Evolutionary conservation across 257 asterid species (phyloP), one percentile per base, ranked within the genome.

Genomic region (Solanum pinnatisectum): DNA sequence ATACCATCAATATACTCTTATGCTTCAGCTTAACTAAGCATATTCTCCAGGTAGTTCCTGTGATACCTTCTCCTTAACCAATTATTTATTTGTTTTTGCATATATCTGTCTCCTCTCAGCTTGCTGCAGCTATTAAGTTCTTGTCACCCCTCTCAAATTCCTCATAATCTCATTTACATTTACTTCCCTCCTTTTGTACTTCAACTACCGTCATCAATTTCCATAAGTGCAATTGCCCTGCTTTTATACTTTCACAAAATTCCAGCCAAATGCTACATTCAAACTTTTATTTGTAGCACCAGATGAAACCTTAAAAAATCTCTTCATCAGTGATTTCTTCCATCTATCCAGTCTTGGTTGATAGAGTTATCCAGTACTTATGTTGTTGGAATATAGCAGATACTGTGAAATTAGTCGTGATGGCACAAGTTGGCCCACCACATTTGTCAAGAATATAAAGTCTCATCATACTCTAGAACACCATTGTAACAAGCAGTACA

Each of bases 1-100:
- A 93, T 91, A 89, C 92, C 87, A 42, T 18, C 42, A 73, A 88
- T 44, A 88, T 87, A 25, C 91, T 87, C 77, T 87, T 77, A 78
- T 35, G 36, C 68, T 73, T 76, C 60, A 85, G 91, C 87, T 72
- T 49, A 79, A 49, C 63, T 60, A 84, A 89, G 74, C 83, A 68
- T 71, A 88, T 83, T 74, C 88, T 59, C 67, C 63, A 87, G 67
- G 40, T 52, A 87, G 71, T 25, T 87, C 85, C 35, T 14, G 37
- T 4, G 33, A 27, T 84, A 68, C 72, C 63, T 77, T 78, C 60
- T 70, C 84, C 46, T 70, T 84, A 18, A 27, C 8, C 33, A 52
- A 70, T 49, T 30, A 81, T 30, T 27, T 27, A 81, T 46, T 49
- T 30, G 67, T 16, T 79, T 44, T 16, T 79, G 42, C 68, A 30